phyloP scores from a whole-genome alignment of 2,329 filamentous ascomycete genomes.

The Neonectria magnoliae region DNA sequence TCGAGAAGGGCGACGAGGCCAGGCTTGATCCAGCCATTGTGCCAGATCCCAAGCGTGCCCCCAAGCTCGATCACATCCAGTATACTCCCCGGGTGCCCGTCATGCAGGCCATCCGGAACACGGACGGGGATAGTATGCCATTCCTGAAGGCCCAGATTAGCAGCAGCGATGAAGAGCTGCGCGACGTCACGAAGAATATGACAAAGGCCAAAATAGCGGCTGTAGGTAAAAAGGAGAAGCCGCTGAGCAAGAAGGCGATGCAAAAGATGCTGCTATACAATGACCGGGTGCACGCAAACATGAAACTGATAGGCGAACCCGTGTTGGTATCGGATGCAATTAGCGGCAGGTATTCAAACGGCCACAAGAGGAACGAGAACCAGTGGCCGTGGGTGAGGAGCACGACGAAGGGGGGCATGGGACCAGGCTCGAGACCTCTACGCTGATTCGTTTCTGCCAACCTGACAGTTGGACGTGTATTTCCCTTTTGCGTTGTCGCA shows the following conservation, averaged over 20 bases:
- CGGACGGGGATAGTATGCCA: constrained; percentile 56
- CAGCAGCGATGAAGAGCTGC: constrained; percentile 76
- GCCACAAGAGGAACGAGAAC: constrained; percentile 35
- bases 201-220: constrained; percentile 49
- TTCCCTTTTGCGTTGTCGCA: constrained; percentile 21
- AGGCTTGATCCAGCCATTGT: constrained; percentile 72
- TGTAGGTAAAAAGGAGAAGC: constrained; percentile 36
- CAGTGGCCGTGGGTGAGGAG: constrained; percentile 40
- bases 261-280: constrained; percentile 51
- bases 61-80: constrained; percentile 67
- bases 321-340: constrained; percentile 51
- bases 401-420: constrained; percentile 35
- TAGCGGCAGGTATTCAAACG: constrained; percentile 29
- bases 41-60: constrained; percentile 62
- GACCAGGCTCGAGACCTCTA: constrained; percentile 42
- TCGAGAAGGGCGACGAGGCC: constrained; percentile 76
- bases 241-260: constrained; percentile 39
- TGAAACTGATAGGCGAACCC: constrained; percentile 49
- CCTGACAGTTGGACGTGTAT: constrained; percentile 1
- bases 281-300: constrained; percentile 46
- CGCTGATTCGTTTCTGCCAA: constrained; percentile 4
- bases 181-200: constrained; percentile 73
- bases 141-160: constrained; percentile 90
- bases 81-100: constrained; percentile 81
- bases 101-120: constrained; percentile 75